phyloP scores from a whole-genome alignment of 768 basidiomycete species.

The Tulasnella calospora region DNA sequence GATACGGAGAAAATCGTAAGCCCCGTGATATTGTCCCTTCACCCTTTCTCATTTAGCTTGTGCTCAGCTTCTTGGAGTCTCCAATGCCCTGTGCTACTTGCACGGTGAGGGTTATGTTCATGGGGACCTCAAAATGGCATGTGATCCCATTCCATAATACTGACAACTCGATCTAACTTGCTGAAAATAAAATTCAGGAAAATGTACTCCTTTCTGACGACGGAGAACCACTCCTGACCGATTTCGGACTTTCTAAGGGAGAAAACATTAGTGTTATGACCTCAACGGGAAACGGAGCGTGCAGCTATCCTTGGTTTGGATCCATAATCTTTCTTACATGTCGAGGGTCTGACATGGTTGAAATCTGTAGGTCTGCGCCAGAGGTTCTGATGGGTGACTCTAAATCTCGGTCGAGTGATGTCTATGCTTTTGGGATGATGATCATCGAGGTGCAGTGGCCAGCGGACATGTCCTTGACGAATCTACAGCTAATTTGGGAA shows the following conservation, averaged over 20 bases:
- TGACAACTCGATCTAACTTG: neutral
- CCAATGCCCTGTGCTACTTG: neutral
- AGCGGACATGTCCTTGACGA: neutral
- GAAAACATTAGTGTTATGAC: constrained; percentile 1
- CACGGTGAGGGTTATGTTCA: neutral
- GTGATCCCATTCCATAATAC: neutral
- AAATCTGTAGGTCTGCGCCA: neutral
- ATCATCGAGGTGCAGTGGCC: constrained; percentile 10
- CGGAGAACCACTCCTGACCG: constrained; percentile 15
- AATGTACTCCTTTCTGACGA: constrained; percentile 16
- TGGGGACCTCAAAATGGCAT: constrained; percentile 5
- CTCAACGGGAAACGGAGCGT: constrained; percentile 2
- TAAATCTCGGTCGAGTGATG: constrained; percentile 6
- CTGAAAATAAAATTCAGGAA: constrained; percentile 2
- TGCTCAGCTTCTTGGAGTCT: neutral
- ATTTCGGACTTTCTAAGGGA: constrained; percentile 18
- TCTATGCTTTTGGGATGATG: constrained; percentile 23
- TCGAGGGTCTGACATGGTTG: neutral
- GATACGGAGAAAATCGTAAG: neutral
- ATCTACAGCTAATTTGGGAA: neutral
- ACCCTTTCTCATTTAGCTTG: neutral
- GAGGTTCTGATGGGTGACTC: neutral
- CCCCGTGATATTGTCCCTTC: neutral
- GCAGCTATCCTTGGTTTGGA: constrained; percentile 13
- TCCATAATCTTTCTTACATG: too few species aligned